Percentiles rank a stretch among this genome's conserved stretches.
These are phyloP conservation scores for Mycena vulgaris DNA, from an alignment of 768 basidiomycete species.

Conservation along the genomic window DNA sequence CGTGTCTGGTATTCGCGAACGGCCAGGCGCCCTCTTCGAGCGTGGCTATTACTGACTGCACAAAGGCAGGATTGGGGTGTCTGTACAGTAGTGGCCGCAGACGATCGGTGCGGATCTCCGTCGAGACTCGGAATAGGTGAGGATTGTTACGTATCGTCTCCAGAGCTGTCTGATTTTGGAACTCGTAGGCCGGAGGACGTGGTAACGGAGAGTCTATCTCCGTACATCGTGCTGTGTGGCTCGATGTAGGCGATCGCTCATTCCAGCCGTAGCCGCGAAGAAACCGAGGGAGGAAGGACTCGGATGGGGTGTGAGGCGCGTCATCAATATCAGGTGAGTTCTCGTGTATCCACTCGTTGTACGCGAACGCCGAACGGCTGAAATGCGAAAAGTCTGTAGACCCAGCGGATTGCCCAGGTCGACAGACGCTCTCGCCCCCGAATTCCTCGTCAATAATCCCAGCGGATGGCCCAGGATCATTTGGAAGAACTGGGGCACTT, in stretches of 20 bases:
- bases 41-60: not conserved
- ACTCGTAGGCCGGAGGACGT: not conserved
- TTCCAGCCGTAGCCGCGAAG: not conserved
- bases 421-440: not conserved
- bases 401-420: conserved; percentile 18
- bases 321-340: not conserved
- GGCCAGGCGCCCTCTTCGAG: not conserved
- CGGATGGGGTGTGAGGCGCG: not conserved
- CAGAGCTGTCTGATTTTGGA: not conserved
- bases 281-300: not conserved
- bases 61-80: conserved; percentile 4
- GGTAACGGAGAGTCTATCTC: conserved; percentile 5
- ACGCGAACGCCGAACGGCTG: not conserved
- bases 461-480: conserved; percentile 10
- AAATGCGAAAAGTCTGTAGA: conserved; percentile 2
- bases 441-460: not conserved
- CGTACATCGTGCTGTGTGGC: conserved; percentile 2
- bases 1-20: not conserved
- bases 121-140: not conserved
- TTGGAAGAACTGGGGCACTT: not conserved
- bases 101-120: not conserved
- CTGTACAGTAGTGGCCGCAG: not conserved
- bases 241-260: not conserved
- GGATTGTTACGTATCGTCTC: not conserved
- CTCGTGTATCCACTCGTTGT: not conserved